Evolutionary conservation across 345 rosid genomes (phyloP).

Genomic region (Draba incana): DNA sequence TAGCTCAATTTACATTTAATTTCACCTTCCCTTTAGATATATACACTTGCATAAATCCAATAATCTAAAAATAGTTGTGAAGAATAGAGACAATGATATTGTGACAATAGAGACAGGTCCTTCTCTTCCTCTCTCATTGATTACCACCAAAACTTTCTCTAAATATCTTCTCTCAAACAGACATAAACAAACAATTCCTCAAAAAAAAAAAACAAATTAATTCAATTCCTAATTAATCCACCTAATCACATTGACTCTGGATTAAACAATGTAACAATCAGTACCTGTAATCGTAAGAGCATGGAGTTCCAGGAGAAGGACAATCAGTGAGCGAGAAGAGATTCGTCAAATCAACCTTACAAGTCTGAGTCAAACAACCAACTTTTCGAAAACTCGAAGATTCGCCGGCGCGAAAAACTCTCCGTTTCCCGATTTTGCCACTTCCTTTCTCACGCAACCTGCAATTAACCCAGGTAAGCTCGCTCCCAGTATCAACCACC

Average conservation of each 20-base stretch:
- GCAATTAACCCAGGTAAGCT: conserved; percentile 64
- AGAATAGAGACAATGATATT: conserved; percentile 31
- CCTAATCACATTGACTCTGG: conserved; percentile 18
- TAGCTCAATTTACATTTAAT: conserved; percentile 37
- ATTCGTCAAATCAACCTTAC: conserved; percentile 52
- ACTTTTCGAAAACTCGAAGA: conserved; percentile 56
- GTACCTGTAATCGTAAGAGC: conserved; percentile 59
- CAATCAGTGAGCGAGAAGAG: conserved; percentile 61
- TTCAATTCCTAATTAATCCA: neutral
- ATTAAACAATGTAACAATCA: conserved; percentile 10
- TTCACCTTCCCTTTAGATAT: conserved; percentile 18
- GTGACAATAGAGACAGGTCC: conserved; percentile 28
- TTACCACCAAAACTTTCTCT: conserved; percentile 30
- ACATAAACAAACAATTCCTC: conserved; percentile 10
- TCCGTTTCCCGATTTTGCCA: conserved; percentile 14
- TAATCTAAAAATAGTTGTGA: no score
- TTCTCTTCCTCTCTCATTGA: conserved; percentile 27
- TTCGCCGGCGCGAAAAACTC: conserved; percentile 46
- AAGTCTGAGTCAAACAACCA: conserved; percentile 55
- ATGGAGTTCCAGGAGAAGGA: conserved; percentile 53
- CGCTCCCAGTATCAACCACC: conserved; percentile 64
- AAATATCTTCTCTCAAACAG: conserved; percentile 14
- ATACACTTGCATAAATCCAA: conserved; percentile 17
- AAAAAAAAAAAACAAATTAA: neutral
- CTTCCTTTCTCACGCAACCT: conserved; percentile 29